Percentiles rank a stretch among this genome's conserved stretches.
phyloP scores from a whole-genome alignment of 208 protist genomes.

The Trypanosoma mega region DNA sequence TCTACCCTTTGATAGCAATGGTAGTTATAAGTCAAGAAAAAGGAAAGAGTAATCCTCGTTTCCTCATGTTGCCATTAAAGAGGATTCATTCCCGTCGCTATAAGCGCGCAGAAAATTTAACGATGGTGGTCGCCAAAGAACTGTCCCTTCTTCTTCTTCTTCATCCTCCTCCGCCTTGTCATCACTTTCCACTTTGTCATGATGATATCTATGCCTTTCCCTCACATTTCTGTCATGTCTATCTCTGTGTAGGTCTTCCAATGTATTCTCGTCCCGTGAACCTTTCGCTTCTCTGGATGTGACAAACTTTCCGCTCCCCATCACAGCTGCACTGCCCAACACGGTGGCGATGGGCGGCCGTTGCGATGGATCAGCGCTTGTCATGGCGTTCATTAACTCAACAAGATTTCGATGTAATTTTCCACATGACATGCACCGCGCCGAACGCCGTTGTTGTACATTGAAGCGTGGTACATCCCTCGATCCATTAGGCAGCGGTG shows the following conservation, averaged over 20 bases:
- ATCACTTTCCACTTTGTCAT: not conserved
- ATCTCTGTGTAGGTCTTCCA: too few relatives aligned
- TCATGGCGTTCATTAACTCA: slow-evolving; percentile 43
- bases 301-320: slow-evolving; percentile 30
- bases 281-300: not conserved
- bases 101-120: slow-evolving; percentile 26
- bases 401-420: slow-evolving; percentile 37
- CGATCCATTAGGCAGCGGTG: not conserved
- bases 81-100: not conserved
- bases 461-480: not conserved
- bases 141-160: slow-evolving; percentile 1
- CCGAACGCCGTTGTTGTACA: not conserved
- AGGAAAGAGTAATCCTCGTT: not conserved
- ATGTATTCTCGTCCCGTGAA: too few relatives aligned
- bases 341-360: slow-evolving; percentile 26
- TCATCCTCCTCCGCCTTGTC: not conserved
- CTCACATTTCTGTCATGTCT: too few relatives aligned
- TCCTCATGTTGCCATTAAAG: not conserved
- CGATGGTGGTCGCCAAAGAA: slow-evolving; percentile 37
- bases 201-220: too few relatives aligned
- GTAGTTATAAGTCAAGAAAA: not conserved
- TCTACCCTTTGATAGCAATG: not conserved
- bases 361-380: slow-evolving; percentile 18
- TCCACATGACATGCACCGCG: slow-evolving; percentile 34
- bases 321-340: slow-evolving; percentile 30